phyloP scores from a whole-genome alignment of 2,329 filamentous ascomycete species.

The Knufia fluminis region DNA sequence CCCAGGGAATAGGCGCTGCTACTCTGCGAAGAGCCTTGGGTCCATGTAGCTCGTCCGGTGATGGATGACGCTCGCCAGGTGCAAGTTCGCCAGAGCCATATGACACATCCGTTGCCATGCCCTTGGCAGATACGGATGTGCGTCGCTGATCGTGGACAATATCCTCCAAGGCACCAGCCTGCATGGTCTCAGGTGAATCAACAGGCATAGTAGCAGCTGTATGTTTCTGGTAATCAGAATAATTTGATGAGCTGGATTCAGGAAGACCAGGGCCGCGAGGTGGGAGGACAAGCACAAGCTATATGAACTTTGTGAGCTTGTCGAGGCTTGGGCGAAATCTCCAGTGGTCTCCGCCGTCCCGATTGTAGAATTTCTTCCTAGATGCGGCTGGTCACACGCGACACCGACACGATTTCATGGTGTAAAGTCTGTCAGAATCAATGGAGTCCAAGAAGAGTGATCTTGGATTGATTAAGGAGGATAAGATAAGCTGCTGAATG shows the following conservation, averaged over 20 bases:
- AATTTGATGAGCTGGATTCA: neutral
- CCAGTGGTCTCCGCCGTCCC: conserved; percentile 10
- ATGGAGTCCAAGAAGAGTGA: too few relatives aligned
- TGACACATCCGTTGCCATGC: neutral
- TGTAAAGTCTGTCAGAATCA: neutral
- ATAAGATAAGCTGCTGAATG: neutral
- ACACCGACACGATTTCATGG: neutral
- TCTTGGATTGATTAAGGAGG: too few relatives aligned
- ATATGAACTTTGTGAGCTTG: conserved; percentile 5
- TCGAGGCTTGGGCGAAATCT: neutral
- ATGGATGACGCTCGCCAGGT: conserved; percentile 4
- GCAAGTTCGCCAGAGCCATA: neutral
- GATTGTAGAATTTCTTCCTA: neutral
- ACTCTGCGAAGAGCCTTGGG: conserved; percentile 28
- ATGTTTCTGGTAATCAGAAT: neutral
- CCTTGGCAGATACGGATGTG: neutral
- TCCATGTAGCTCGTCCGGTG: conserved; percentile 9
- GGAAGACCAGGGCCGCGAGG: neutral
- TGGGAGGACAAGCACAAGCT: neutral
- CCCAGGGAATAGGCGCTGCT: conserved; percentile 55
- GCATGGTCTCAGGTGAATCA: conserved; percentile 6
- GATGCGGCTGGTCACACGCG: conserved; percentile 5
- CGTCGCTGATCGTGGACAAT: conserved; percentile 3
- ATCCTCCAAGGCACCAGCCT: conserved; percentile 4
- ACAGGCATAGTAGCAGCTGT: conserved; percentile 4